Evolutionary conservation across 148 eudicot species (phyloP), one percentile per base, ranked within the genome.

Genomic region (Silene uniflora): DNA sequence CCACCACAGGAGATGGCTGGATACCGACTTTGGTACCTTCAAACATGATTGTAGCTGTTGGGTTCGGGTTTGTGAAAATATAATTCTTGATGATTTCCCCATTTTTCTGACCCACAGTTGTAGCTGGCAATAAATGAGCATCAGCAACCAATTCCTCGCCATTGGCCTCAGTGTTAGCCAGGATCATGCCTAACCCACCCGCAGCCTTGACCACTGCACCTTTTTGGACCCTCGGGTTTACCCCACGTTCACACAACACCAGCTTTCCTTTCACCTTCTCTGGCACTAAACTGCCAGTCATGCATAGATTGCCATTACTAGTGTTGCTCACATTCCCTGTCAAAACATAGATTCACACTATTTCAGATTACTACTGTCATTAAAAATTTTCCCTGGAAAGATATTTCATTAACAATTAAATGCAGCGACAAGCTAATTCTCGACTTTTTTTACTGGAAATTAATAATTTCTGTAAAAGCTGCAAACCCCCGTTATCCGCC

Each of bases 121-220:
- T 79, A 6, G 93, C 93, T 0, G 93, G 91, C 27, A 89, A 32
- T 39, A 89, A 73, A 74, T 88, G 91, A 60, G 89, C 85, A 56
- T 89, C 93, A 0, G 93, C 93, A 54, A 89, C 86, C 44, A 86
- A 62, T 78, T 88, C 91, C 74, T 89, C 91, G 0, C 93, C 93
- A 22, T 86, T 88, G 9, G 80, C 88, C 1, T 79, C 89, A 4
- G 88, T 80, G 68, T 90, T 90, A 6, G 89, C 81, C 52, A 90
- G 75, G n/a, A 90, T 80, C 91, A 88, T 90, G 59, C 91, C 91
- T 0, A 75, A 67, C 11, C 91, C 93, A 9, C 93, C 91, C 0
- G 91, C 93, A 5, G 72, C 84, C 75, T 82, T 86, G 24, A 90
- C 93, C 65, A 88, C 89, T 0, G 87, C 75, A n/a, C 93, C 93